Percentiles rank a stretch among this genome's conserved stretches.
These are phyloP conservation scores for Halenospora varia DNA, from an alignment of 495 filamentous ascomycete genomes.

Conservation along the genomic window DNA sequence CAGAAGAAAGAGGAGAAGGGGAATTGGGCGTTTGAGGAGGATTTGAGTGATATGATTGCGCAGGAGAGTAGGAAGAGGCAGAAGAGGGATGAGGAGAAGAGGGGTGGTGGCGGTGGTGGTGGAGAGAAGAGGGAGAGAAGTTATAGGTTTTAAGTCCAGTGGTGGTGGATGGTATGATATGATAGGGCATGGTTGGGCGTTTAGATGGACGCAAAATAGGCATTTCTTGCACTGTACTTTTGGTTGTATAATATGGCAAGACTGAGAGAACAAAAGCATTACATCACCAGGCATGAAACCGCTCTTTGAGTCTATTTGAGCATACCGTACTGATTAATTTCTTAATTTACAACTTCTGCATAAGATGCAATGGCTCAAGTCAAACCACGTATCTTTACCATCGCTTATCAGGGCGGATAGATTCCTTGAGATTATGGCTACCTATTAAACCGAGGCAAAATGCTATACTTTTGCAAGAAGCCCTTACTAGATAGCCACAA, in stretches of 20 bases:
- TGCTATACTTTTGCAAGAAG: too few species aligned
- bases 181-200: neutral
- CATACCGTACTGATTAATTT: too few species aligned
- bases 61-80: conserved; percentile 85
- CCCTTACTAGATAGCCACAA: too few species aligned
- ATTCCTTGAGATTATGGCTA: too few species aligned
- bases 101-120: too few species aligned
- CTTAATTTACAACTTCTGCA: too few species aligned
- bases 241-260: neutral
- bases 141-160: conserved; percentile 18
- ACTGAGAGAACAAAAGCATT: too few species aligned
- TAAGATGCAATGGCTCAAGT: too few species aligned
- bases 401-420: too few species aligned
- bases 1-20: conserved; percentile 68
- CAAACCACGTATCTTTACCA: neutral
- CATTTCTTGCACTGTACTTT: neutral
- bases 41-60: conserved; percentile 95
- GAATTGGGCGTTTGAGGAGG: conserved; percentile 84
- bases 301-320: too few species aligned
- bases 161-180: neutral
- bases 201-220: neutral
- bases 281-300: too few species aligned
- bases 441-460: too few species aligned
- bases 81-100: conserved; percentile 78
- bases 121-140: conserved; percentile 36